Evolutionary conservation across 208 protist species (phyloP).

Genomic region (Trypanosomatidae sp.): DNA sequence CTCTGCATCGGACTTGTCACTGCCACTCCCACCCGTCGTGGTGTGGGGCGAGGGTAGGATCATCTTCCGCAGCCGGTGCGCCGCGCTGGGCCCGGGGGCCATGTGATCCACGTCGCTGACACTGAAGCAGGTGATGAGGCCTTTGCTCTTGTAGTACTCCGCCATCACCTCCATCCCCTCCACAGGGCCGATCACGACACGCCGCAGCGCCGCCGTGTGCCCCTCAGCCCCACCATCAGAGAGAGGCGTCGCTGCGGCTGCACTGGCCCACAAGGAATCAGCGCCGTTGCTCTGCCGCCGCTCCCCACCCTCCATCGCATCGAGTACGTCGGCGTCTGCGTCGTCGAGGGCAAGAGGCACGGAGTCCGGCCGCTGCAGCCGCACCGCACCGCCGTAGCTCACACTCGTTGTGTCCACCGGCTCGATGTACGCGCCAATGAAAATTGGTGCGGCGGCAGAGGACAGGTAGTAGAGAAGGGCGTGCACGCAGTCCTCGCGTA

Average conservation of each 20-base stretch:
- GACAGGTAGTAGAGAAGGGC: conserved; percentile 48
- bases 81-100: conserved; percentile 33
- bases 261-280: no score
- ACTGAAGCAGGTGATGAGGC: conserved; percentile 44
- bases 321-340: not conserved
- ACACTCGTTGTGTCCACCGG: conserved; percentile 44
- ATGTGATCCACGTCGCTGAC: conserved; percentile 32
- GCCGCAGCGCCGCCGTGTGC: no score
- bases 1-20: no score
- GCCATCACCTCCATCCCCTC: conserved; percentile 27
- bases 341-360: conserved; percentile 4
- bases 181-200: no score
- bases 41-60: no score
- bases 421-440: conserved; percentile 51
- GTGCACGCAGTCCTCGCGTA: conserved; percentile 34
- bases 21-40: no score
- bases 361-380: conserved; percentile 20
- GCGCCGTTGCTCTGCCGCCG: no score
- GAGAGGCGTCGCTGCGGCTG: no score
- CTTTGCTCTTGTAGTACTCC: conserved; percentile 36
- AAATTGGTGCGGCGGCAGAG: conserved; percentile 36
- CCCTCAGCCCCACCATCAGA: no score
- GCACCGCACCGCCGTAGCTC: conserved; percentile 47
- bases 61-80: conserved; percentile 38
- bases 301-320: no score